These are phyloP conservation scores for Aspergillus melleus DNA, from an alignment of 2,329 filamentous ascomycete genomes.

Conservation along the genomic window DNA sequence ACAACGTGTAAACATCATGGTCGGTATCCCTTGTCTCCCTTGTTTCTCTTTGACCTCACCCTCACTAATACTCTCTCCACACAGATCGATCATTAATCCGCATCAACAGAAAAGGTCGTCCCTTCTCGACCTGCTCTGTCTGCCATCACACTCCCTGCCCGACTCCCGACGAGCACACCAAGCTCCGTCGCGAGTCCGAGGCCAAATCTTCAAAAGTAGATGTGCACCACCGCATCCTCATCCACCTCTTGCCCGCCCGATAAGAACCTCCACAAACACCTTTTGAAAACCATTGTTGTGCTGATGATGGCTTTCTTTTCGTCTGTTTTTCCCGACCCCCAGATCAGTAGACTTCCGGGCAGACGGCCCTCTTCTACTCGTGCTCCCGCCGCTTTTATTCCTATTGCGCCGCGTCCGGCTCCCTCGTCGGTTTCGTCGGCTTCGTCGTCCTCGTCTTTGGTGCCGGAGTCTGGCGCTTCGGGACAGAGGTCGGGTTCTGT, in stretches of 20 bases:
- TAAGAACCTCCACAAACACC: neutral
- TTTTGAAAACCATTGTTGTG: conserved; percentile 1
- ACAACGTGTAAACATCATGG: conserved; percentile 94
- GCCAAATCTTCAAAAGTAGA: conserved; percentile 17
- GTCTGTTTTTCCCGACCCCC: conserved; percentile 7
- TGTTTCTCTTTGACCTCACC: neutral
- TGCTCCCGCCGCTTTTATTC: conserved; percentile 14
- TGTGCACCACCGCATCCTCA: conserved; percentile 5
- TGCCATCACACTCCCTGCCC: conserved; percentile 84
- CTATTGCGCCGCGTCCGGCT: conserved; percentile 20
- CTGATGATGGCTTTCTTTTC: conserved; percentile 16
- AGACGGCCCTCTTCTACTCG: conserved; percentile 10
- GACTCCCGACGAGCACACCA: conserved; percentile 84
- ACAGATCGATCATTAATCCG: conserved; percentile 85
- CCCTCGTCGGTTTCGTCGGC: neutral
- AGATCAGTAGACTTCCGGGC: conserved; percentile 13
- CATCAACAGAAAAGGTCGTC: conserved; percentile 95
- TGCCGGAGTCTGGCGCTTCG: neutral
- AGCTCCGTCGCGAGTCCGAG: conserved; percentile 45
- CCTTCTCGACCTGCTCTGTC: conserved; percentile 92
- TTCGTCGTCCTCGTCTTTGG: conserved; percentile 9
- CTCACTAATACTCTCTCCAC: neutral
- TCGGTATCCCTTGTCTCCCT: conserved; percentile 41
- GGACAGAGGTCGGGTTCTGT: neutral
- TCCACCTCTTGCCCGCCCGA: neutral